Evolutionary conservation across 1,284 basidiomycete species (phyloP).

Genomic region (Vanrija pseudolonga): DNA sequence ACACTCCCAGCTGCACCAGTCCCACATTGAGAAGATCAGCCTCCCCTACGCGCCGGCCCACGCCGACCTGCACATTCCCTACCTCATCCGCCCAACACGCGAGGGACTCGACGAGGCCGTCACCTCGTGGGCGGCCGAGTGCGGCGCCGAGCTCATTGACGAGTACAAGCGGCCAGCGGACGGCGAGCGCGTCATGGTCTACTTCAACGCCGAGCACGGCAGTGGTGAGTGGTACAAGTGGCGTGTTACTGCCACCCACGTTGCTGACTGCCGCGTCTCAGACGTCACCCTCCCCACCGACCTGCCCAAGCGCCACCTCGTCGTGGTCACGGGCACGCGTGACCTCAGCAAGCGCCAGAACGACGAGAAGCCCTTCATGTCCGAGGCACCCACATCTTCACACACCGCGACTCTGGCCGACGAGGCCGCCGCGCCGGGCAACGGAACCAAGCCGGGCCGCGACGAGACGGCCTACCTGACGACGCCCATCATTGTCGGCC

Average conservation of each 20-base stretch:
- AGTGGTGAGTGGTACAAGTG: slow-evolving; percentile 5
- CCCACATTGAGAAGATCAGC: slow-evolving; percentile 20
- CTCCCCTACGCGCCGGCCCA: slow-evolving; percentile 13
- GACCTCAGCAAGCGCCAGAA: slow-evolving; percentile 23
- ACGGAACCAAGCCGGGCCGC: slow-evolving; percentile 46
- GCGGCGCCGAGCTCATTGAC: slow-evolving; percentile 31
- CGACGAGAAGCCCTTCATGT: not conserved
- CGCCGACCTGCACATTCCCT: slow-evolving; percentile 28
- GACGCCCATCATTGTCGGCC: slow-evolving; percentile 66
- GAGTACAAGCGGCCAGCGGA: slow-evolving; percentile 1
- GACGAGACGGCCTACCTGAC: slow-evolving; percentile 73
- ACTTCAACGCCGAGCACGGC: slow-evolving; percentile 10
- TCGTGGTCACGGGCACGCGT: slow-evolving; percentile 40
- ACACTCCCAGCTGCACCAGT: slow-evolving; percentile 36
- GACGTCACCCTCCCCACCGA: slow-evolving; percentile 12
- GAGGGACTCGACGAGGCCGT: slow-evolving; percentile 24
- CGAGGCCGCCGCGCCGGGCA: slow-evolving; percentile 20
- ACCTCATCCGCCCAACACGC: slow-evolving; percentile 19
- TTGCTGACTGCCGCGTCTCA: slow-evolving; percentile 1
- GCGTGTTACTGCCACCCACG: too few relatives aligned
- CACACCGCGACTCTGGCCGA: slow-evolving; percentile 10
- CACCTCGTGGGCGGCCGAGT: slow-evolving; percentile 33
- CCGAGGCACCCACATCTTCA: slow-evolving; percentile 5
- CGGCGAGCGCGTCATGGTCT: slow-evolving; percentile 6
- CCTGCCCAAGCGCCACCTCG: slow-evolving; percentile 22